Base-by-base conservation (phyloP, 352 stramenopile genomes). In the Halophytophthora polymorphica region DNA sequence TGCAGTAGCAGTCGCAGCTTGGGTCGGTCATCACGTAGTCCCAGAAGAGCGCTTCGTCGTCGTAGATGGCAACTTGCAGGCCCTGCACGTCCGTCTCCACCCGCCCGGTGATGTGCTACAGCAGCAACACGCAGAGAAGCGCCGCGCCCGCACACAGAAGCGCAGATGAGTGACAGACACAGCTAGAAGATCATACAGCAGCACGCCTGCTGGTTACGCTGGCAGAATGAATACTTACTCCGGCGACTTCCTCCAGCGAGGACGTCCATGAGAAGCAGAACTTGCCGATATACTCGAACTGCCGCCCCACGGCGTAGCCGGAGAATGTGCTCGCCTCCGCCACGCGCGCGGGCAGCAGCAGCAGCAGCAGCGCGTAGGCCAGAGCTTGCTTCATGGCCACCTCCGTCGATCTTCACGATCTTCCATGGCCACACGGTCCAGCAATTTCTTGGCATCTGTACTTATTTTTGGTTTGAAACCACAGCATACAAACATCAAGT, bases 251-350 rank as follows among this genome's bases (percentile, higher is more conserved):
- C 13, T 81, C 54, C 23, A 90, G 64, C 23, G 66, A 78, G n/a
- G 64, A 58, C 42, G 59, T 73, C 58, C 63, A 90, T 13, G 70
- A 76, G 70, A 89, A 93, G 64, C 79, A 90, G 64, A 90, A 93
- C 62, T 90, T 90, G 69, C 77, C 80, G 29, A 90, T 65, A 58
- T 83, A 90, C 50, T 87, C 69, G 61, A 87, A 90, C 64, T 93
- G 77, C 10, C 70, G 65, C 36, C 71, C 73, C 18, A 90, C 64
- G 4, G 75, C 73, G 53, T 86, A 89, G 15, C 79, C 79, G 19
- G 79, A 71, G 50, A 61, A 71, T 36, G 87, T 54, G 43, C 69
- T 82, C 18, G 63, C 79, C 14, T 53, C 48, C 1, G 43, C 33
- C 3, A 41, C 38, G 19, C 31, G 53, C 7, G 53, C 17, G 12